These are phyloP conservation scores for Monosporascus sp. DNA, from an alignment of 2,329 filamentous ascomycete species.

Conservation along the genomic window DNA sequence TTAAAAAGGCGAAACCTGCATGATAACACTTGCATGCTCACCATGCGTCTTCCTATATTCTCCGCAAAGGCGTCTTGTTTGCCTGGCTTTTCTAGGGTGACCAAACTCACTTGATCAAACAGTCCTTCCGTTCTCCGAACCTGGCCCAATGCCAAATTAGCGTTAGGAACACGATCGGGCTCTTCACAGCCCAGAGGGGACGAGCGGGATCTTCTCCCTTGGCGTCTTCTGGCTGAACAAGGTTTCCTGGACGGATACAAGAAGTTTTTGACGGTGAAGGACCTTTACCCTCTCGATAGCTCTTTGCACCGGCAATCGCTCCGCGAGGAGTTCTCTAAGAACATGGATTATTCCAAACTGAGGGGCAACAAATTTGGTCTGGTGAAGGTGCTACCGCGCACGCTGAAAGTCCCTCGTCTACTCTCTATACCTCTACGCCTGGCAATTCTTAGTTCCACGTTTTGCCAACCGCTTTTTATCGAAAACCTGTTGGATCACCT, in stretches of 20 bases:
- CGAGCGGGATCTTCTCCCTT: constrained; percentile 24
- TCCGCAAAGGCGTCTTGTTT: too few species aligned
- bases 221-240: constrained; percentile 27
- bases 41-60: too few species aligned
- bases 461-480: constrained; percentile 40
- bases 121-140: too few species aligned
- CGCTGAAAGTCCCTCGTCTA: constrained; percentile 28
- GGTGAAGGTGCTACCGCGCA: constrained; percentile 20
- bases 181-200: constrained; percentile 32
- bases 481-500: constrained; percentile 31
- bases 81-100: too few species aligned
- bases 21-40: too few species aligned
- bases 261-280: constrained; percentile 24
- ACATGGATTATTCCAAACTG: constrained; percentile 8
- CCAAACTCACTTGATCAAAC: too few species aligned
- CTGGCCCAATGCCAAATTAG: too few species aligned
- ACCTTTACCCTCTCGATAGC: constrained; percentile 25
- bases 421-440: constrained; percentile 32
- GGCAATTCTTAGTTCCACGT: constrained; percentile 34
- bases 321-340: constrained; percentile 2
- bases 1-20: too few species aligned
- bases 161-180: not conserved
- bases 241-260: constrained; percentile 27
- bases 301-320: constrained; percentile 16
- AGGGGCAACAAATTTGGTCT: constrained; percentile 21